Evolutionary conservation across 2,329 filamentous ascomycete species (phyloP).

Genomic region (Aspergillus nomiae): DNA sequence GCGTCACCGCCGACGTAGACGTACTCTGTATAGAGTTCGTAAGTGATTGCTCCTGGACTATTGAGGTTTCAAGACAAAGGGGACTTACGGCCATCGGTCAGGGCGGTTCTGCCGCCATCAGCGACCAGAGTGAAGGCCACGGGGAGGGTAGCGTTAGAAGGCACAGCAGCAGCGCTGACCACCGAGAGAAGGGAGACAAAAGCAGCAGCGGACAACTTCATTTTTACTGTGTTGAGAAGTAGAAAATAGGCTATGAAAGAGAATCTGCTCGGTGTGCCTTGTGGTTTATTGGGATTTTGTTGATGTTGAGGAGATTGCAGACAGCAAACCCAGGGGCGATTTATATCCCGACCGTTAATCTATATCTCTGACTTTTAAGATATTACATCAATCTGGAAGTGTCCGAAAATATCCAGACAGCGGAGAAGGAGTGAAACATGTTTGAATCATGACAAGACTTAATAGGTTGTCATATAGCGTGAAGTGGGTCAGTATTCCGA

Average conservation of each 20-base stretch:
- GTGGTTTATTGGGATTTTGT: neutral
- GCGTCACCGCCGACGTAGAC: slow-evolving; percentile 24
- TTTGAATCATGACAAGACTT: neutral
- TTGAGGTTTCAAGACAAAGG: neutral
- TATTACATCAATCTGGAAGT: neutral
- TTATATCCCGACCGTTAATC: neutral
- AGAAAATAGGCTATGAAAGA: neutral
- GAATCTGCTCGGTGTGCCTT: neutral
- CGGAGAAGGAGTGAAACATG: neutral
- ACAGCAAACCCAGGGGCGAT: neutral
- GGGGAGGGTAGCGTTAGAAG: slow-evolving; percentile 20
- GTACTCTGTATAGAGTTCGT: slow-evolving; percentile 16
- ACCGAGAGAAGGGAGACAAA: slow-evolving; percentile 25
- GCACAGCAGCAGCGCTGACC: slow-evolving; percentile 16
- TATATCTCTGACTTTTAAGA: neutral
- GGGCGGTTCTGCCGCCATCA: slow-evolving; percentile 28
- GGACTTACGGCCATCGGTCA: slow-evolving; percentile 28
- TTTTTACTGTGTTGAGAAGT: slow-evolving; percentile 13
- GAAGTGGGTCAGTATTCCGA: neutral
- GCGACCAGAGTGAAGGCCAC: slow-evolving; percentile 30
- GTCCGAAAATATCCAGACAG: neutral
- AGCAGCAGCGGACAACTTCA: slow-evolving; percentile 31
- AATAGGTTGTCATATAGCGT: neutral
- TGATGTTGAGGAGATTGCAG: neutral
- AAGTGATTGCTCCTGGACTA: neutral